Evolutionary conservation across 305 asterid species (phyloP).

Genomic region (Andrographis paniculata): DNA sequence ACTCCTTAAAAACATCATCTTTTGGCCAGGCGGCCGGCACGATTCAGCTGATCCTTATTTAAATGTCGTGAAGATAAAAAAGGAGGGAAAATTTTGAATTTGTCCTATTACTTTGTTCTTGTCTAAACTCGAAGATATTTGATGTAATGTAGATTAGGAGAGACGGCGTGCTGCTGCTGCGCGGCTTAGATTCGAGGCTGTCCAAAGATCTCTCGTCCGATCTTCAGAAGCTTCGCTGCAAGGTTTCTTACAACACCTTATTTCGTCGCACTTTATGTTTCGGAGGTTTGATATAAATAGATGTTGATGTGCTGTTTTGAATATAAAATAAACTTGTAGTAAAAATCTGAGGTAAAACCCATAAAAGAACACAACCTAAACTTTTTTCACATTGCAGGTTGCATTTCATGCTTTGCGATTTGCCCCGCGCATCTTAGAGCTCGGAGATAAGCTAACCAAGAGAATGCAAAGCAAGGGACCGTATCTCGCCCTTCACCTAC

Average conservation of each 20-base stretch:
- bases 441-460: slow-evolving; percentile 58
- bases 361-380: too few relatives aligned
- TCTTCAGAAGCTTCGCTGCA: slow-evolving; percentile 95
- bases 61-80: too few relatives aligned
- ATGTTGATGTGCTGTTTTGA: too few relatives aligned
- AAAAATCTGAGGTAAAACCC: too few relatives aligned
- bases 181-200: slow-evolving; percentile 81
- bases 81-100: slow-evolving; percentile 17
- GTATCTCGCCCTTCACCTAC: slow-evolving; percentile 78
- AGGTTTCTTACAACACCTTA: slow-evolving; percentile 32
- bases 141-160: slow-evolving; percentile 48
- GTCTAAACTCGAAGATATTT: neutral
- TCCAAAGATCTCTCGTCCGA: slow-evolving; percentile 91
- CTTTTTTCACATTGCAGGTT: slow-evolving; percentile 40
- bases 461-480: slow-evolving; percentile 87
- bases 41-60: too few relatives aligned
- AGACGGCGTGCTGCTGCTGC: slow-evolving; percentile 73
- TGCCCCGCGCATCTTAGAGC: slow-evolving; percentile 46
- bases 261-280: neutral
- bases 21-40: too few relatives aligned
- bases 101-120: slow-evolving; percentile 2
- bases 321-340: too few relatives aligned
- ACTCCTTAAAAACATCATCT: too few relatives aligned
- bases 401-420: slow-evolving; percentile 81
- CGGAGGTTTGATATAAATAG: too few relatives aligned